Evolutionary conservation across 306 rosid species (phyloP).

Genomic region (Ormosia emarginata): DNA sequence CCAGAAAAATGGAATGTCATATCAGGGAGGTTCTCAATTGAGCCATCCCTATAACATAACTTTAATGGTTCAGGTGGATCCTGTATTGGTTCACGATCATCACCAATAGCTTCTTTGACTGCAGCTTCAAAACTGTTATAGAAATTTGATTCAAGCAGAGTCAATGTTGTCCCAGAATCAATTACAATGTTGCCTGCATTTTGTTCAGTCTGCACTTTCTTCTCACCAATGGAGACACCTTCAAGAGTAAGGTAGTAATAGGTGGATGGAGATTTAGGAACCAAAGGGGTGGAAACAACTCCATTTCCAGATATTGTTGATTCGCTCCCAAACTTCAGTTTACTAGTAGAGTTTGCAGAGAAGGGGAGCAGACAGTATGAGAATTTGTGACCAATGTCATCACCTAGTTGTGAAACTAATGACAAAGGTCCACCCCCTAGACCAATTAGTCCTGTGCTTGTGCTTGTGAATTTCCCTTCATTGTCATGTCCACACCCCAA

Average conservation of each 20-base stretch:
- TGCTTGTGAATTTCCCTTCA: neutral
- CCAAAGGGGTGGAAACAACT: slow-evolving; percentile 6
- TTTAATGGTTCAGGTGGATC: neutral
- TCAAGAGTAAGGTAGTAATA: neutral
- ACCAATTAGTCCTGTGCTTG: neutral
- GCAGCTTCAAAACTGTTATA: neutral
- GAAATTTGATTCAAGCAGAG: neutral
- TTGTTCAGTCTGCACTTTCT: neutral
- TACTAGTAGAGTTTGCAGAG: neutral
- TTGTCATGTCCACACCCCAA: slow-evolving; percentile 9
- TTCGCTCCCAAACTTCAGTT: neutral
- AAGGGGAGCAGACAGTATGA: slow-evolving; percentile 13
- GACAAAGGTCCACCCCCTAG: slow-evolving; percentile 19
- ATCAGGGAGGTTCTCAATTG: neutral
- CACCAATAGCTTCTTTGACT: neutral
- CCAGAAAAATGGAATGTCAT: neutral
- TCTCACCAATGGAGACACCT: neutral
- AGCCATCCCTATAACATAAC: neutral
- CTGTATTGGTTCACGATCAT: neutral
- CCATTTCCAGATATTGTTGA: neutral
- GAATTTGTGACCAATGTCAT: neutral
- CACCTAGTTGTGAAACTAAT: neutral
- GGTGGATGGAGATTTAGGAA: neutral
- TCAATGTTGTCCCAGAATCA: neutral
- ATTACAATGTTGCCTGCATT: neutral